phyloP scores from a whole-genome alignment of 345 rosid genomes.

The Populus davidiana region DNA sequence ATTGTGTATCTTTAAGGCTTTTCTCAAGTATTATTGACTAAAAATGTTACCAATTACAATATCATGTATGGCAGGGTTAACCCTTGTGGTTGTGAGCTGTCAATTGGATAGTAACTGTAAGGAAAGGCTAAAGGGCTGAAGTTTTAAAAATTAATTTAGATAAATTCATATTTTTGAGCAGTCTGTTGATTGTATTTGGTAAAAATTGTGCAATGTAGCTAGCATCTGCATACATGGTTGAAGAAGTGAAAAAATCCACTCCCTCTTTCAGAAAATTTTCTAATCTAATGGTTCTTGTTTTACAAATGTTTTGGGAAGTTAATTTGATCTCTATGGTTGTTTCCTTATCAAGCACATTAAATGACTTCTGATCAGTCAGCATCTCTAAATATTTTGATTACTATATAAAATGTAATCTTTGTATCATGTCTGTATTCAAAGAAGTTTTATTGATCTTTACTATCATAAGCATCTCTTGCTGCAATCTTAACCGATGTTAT shows the following conservation, averaged over 20 bases:
- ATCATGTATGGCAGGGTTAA: background rate
- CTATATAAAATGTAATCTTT: background rate
- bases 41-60: background rate
- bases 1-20: background rate
- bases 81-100: background rate
- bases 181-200: background rate
- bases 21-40: background rate
- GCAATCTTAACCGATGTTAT: background rate
- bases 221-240: background rate
- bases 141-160: background rate
- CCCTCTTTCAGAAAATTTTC: background rate
- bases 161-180: too few relatives aligned
- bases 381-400: background rate
- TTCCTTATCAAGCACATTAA: background rate
- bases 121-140: background rate
- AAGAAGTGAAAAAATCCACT: background rate
- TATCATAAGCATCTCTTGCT: background rate
- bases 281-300: background rate
- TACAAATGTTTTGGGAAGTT: background rate
- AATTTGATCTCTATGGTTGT: background rate
- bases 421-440: background rate
- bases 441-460: background rate
- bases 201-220: background rate
- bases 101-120: background rate
- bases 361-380: background rate